These are phyloP conservation scores for Dryas integrifolia DNA, from an alignment of 331 rosid genomes.

Conservation along the genomic window DNA sequence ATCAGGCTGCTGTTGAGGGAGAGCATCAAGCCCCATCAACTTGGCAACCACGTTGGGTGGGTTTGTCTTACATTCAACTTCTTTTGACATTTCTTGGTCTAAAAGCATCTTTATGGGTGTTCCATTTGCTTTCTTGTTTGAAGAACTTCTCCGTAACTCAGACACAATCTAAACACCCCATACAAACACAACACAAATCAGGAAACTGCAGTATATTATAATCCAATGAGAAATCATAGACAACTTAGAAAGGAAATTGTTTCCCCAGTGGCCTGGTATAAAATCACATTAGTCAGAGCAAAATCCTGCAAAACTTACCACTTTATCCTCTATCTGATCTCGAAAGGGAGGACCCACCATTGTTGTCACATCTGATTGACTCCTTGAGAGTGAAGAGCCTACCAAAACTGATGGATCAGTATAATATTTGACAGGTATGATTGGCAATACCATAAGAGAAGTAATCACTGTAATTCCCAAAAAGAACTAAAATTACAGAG, in stretches of 20 bases:
- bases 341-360: constrained; percentile 45
- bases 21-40: constrained; percentile 90
- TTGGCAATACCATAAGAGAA: not conserved
- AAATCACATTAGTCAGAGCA: constrained; percentile 3
- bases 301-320: constrained; percentile 46
- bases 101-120: constrained; percentile 70
- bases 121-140: constrained; percentile 46
- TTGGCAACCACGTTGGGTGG: constrained; percentile 86
- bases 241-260: not conserved
- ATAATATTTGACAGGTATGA: not conserved
- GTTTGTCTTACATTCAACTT: constrained; percentile 46
- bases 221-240: constrained; percentile 10
- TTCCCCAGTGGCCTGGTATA: not conserved
- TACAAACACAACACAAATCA: constrained; percentile 31
- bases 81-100: constrained; percentile 86
- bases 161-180: constrained; percentile 50
- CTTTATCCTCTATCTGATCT: constrained; percentile 65
- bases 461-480: not conserved
- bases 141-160: constrained; percentile 47
- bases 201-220: constrained; percentile 11
- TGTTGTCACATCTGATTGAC: constrained; percentile 58
- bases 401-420: constrained; percentile 22
- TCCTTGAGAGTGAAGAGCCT: constrained; percentile 62
- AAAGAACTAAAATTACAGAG: not conserved
- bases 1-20: constrained; percentile 52